Percentiles rank a stretch among this genome's conserved stretches.
phyloP scores from a whole-genome alignment of 108 stramenopile species.

The Schizochytrium sp. region DNA sequence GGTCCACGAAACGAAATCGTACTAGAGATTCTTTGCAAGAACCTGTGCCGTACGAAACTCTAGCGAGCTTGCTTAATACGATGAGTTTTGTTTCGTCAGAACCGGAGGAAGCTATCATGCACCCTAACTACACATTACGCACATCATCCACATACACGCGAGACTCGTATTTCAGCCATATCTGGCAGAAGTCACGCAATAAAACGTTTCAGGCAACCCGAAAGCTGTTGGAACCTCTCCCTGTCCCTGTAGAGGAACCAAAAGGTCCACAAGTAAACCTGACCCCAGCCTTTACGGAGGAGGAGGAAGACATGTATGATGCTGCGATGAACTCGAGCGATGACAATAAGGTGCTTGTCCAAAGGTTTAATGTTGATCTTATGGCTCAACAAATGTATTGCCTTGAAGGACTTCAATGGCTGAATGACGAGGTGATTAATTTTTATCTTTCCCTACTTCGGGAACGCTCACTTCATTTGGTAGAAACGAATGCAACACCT shows the following conservation, averaged over 20 bases:
- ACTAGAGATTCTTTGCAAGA: too few relatives aligned
- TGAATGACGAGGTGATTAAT: conserved; percentile 51
- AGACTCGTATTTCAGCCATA: not conserved
- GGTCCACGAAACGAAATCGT: too few relatives aligned
- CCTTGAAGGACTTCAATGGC: not conserved
- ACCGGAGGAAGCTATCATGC: too few relatives aligned
- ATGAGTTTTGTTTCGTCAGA: too few relatives aligned
- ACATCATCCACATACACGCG: not conserved
- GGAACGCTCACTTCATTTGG: not conserved
- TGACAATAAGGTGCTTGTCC: not conserved
- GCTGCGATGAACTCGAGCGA: not conserved
- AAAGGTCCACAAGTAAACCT: not conserved
- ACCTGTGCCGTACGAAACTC: too few relatives aligned
- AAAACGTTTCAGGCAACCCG: not conserved
- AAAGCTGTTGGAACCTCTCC: not conserved
- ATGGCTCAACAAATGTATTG: not conserved
- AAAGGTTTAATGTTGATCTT: conserved; percentile 28
- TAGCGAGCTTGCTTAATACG: too few relatives aligned
- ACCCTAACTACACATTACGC: too few relatives aligned
- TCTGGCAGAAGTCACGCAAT: not conserved
- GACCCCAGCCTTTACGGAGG: conserved; percentile 38
- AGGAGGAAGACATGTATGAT: conserved; percentile 34
- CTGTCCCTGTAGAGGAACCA: not conserved
- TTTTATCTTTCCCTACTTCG: conserved; percentile 27
- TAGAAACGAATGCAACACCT: not conserved